phyloP scores from a whole-genome alignment of 345 rosid genomes.

The Carallia pectinifolia region DNA sequence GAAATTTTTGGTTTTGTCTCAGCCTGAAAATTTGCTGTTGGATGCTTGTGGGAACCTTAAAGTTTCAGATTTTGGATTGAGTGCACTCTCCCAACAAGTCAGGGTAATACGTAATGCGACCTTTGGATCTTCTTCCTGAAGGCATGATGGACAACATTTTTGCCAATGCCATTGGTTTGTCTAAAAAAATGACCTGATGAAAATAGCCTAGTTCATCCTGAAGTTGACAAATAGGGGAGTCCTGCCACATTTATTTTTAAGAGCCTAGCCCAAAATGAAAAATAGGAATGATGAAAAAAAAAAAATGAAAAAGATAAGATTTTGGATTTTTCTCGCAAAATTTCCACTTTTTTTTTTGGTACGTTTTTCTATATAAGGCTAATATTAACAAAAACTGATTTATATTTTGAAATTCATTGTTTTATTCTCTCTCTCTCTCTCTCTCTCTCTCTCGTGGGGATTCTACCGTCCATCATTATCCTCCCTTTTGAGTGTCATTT shows the following conservation, averaged over 20 bases:
- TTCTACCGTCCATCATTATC: not conserved
- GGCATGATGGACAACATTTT: not conserved
- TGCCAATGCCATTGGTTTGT: not conserved
- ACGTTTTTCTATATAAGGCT: no score
- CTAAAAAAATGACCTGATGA: not conserved
- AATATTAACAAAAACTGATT: no score
- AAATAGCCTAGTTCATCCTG: not conserved
- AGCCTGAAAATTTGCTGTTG: not conserved
- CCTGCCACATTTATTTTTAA: not conserved
- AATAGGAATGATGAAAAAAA: not conserved
- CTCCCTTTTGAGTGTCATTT: not conserved
- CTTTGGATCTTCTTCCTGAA: not conserved
- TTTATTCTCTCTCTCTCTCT: no score
- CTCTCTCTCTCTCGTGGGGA: no score
- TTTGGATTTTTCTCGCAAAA: no score
- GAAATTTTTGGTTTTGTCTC: conserved; percentile 3
- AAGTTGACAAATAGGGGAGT: not conserved
- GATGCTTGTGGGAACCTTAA: conserved; percentile 45
- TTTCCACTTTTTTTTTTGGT: no score
- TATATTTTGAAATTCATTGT: no score
- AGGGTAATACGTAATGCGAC: conserved; percentile 50
- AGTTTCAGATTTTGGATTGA: conserved; percentile 96
- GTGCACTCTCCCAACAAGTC: conserved; percentile 96
- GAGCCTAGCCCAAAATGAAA: not conserved
- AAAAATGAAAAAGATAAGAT: no score